These are phyloP conservation scores for Monosporozyma solicola DNA, from an alignment of 805 yeast species.

Conservation along the genomic window DNA sequence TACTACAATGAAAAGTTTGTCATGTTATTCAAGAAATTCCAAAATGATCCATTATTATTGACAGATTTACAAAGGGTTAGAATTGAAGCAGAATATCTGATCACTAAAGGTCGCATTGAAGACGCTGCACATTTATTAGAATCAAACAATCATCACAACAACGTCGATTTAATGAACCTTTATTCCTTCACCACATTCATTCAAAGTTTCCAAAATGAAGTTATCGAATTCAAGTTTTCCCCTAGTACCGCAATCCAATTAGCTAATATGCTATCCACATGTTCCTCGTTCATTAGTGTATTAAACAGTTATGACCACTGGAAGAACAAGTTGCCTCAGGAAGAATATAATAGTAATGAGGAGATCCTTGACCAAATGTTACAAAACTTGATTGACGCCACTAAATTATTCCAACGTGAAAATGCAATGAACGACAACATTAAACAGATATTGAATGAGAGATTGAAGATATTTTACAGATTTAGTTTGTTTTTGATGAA, in stretches of 20 bases:
- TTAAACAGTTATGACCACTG: slow-evolving; percentile 1
- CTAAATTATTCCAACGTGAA: slow-evolving; percentile 8
- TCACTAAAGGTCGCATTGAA: slow-evolving; percentile 14
- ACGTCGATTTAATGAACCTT: slow-evolving; percentile 16
- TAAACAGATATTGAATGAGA: slow-evolving; percentile 3
- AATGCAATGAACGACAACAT: not conserved
- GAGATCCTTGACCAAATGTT: slow-evolving; percentile 18
- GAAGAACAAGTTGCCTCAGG: not conserved
- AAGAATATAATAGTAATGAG: not conserved
- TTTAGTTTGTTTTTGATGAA: slow-evolving; percentile 21
- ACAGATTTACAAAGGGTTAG: slow-evolving; percentile 9
- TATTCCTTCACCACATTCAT: slow-evolving; percentile 20
- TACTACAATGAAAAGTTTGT: slow-evolving; percentile 10
- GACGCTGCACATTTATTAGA: slow-evolving; percentile 15
- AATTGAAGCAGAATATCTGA: slow-evolving; percentile 14
- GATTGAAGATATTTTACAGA: slow-evolving; percentile 20
- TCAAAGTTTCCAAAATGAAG: slow-evolving; percentile 13
- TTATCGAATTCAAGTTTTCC: slow-evolving; percentile 2
- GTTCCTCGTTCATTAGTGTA: not conserved
- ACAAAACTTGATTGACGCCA: slow-evolving; percentile 20
- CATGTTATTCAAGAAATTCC: slow-evolving; percentile 11
- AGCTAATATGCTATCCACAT: not conserved
- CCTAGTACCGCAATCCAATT: slow-evolving; percentile 7
- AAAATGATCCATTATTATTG: slow-evolving; percentile 6
- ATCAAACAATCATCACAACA: not conserved